Conservation (phyloP, 805 yeast species). For the Candida dendrica region DNA sequence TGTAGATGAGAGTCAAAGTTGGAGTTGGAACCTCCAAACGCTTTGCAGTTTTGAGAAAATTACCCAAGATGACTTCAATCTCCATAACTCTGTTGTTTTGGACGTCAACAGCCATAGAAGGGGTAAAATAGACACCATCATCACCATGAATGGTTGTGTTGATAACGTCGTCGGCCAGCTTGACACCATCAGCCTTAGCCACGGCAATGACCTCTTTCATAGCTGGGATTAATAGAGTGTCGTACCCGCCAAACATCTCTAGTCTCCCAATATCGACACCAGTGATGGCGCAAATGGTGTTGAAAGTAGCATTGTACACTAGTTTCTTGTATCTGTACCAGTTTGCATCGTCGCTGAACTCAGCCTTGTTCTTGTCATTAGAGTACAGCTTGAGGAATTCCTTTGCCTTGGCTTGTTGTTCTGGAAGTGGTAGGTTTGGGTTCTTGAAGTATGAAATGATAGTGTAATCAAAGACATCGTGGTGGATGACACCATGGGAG, state of each 20-base stretch:
- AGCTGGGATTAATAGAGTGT: conserved; percentile 38
- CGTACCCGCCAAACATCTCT: conserved; percentile 33
- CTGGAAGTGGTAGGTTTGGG: conserved; percentile 23
- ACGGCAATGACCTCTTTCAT: conserved; percentile 56
- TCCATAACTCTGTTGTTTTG: conserved; percentile 60
- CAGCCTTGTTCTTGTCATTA: conserved; percentile 31
- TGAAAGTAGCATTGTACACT: conserved; percentile 58
- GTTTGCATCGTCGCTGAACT: conserved; percentile 36
- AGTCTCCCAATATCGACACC: conserved; percentile 49
- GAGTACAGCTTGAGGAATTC: conserved; percentile 35
- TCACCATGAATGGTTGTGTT: conserved; percentile 45
- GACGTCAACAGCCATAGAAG: conserved; percentile 66
- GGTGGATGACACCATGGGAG: conserved; percentile 40
- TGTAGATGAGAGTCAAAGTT: conserved; percentile 47
- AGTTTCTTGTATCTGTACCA: conserved; percentile 56
- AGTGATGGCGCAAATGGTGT: conserved; percentile 53
- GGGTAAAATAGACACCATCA: conserved; percentile 45
- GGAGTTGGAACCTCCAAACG: conserved; percentile 49
- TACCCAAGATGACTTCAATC: conserved; percentile 65
- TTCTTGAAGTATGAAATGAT: conserved; percentile 15
- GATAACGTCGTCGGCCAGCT: conserved; percentile 39
- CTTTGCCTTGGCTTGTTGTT: conserved; percentile 25
- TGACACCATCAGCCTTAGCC: conserved; percentile 57
- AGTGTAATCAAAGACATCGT: conserved; percentile 39
- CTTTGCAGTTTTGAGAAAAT: conserved; percentile 44